A percentile compares a stretch with the other conserved stretches of the same genome.
phyloP scores from a whole-genome alignment of 2,329 filamentous ascomycete species.

The Fusarium subglutinans region DNA sequence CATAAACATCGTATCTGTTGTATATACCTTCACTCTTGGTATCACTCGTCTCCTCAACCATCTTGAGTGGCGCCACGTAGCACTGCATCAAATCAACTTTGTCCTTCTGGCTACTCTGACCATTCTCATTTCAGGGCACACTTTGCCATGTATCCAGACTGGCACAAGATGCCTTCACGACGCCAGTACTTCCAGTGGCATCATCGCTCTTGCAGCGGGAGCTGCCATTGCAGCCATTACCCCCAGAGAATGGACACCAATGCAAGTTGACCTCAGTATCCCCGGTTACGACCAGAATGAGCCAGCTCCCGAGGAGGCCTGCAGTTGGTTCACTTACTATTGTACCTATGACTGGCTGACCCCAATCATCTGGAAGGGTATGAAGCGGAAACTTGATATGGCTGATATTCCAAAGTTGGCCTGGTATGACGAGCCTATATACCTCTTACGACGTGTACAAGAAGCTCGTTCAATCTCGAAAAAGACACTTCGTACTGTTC shows the following conservation, averaged over 20 bases:
- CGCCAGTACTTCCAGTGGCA: constrained; percentile 46
- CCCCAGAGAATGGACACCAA: constrained; percentile 61
- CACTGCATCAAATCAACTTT: constrained; percentile 61
- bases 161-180: constrained; percentile 45
- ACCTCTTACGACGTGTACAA: constrained; percentile 56
- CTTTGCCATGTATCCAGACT: constrained; percentile 56
- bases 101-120: constrained; percentile 51
- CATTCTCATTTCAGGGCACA: constrained; percentile 49
- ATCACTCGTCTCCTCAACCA: constrained; percentile 53
- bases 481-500: constrained; percentile 56
- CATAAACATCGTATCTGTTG: constrained; percentile 49
- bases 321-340: constrained; percentile 63
- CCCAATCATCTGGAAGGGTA: constrained; percentile 58
- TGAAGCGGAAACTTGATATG: constrained; percentile 55
- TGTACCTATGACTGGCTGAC: constrained; percentile 62
- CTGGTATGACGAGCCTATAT: constrained; percentile 64
- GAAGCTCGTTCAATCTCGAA: constrained; percentile 54
- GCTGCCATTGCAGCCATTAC: constrained; percentile 55
- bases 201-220: constrained; percentile 50
- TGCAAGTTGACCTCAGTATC: constrained; percentile 51
- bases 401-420: constrained; percentile 59
- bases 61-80: constrained; percentile 56
- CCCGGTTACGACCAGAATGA: constrained; percentile 51
- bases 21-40: constrained; percentile 56
- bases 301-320: constrained; percentile 61